phyloP scores from a whole-genome alignment of 1,284 basidiomycete genomes.

The Garcileccinum viscosum region DNA sequence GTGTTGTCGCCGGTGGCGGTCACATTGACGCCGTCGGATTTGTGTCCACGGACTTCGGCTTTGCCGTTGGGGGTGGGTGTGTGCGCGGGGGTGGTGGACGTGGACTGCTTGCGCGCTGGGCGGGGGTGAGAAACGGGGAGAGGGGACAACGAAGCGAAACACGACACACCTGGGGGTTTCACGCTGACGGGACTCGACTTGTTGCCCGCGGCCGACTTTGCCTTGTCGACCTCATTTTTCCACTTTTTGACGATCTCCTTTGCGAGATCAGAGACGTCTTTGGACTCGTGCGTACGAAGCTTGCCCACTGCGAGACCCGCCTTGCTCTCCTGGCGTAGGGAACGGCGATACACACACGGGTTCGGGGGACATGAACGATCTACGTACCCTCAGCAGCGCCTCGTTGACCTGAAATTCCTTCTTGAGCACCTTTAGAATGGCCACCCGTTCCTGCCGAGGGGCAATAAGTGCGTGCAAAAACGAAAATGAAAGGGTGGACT shows the following conservation, averaged over 20 bases:
- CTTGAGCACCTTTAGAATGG: slow-evolving; percentile 78
- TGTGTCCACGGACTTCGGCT: slow-evolving; percentile 61
- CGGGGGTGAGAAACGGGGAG: background rate
- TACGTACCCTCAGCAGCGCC: slow-evolving; percentile 81
- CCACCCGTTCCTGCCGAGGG: slow-evolving; percentile 79
- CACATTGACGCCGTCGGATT: slow-evolving; percentile 71
- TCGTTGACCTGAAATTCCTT: slow-evolving; percentile 84
- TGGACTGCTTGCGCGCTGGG: slow-evolving; percentile 39
- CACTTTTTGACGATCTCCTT: slow-evolving; percentile 94
- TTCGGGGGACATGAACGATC: background rate
- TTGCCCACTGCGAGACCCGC: slow-evolving; percentile 94
- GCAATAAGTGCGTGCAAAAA: too few species aligned
- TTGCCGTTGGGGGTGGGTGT: slow-evolving; percentile 52
- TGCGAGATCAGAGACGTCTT: slow-evolving; percentile 81
- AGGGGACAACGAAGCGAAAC: background rate
- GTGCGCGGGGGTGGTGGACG: slow-evolving; percentile 24
- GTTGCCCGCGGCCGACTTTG: slow-evolving; percentile 58
- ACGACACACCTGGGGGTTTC: slow-evolving; percentile 40
- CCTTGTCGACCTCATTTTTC: slow-evolving; percentile 86
- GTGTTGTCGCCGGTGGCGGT: slow-evolving; percentile 71
- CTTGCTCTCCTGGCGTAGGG: slow-evolving; percentile 75
- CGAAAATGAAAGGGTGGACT: background rate
- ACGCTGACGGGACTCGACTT: slow-evolving; percentile 21
- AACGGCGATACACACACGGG: background rate
- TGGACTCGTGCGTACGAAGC: slow-evolving; percentile 76